Evolutionary conservation across 805 yeast species (phyloP).

Genomic region (Yarrowia divulgata): DNA sequence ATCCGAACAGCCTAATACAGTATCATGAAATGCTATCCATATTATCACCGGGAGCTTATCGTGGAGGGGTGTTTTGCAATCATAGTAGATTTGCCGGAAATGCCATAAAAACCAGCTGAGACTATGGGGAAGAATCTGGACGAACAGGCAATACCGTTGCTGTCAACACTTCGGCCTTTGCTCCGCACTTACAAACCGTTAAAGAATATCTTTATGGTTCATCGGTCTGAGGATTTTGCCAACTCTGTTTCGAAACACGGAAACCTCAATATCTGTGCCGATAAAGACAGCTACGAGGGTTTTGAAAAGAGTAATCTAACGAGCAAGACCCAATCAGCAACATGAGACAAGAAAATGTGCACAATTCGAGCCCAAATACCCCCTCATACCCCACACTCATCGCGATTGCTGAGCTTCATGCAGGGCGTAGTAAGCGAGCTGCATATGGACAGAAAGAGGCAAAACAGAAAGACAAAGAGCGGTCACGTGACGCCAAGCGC

Average conservation of each 20-base stretch:
- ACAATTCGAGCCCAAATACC: neutral
- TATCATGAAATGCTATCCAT: constrained; percentile 15
- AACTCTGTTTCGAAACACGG: neutral
- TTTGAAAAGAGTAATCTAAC: neutral
- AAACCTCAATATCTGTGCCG: neutral
- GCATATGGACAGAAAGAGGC: constrained; percentile 17
- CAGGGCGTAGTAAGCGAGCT: constrained; percentile 31
- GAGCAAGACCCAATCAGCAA: neutral
- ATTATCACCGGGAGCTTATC: neutral
- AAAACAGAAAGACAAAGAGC: constrained; percentile 1
- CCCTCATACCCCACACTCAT: neutral
- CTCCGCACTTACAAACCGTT: neutral
- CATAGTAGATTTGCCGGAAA: neutral
- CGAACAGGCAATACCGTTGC: too few species aligned
- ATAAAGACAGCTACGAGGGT: neutral
- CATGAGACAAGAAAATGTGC: neutral
- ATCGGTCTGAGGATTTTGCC: neutral
- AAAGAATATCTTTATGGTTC: constrained; percentile 12
- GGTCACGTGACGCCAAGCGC: constrained; percentile 12
- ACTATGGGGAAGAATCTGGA: too few species aligned
- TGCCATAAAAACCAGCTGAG: neutral
- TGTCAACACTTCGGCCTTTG: too few species aligned
- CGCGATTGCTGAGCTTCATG: constrained; percentile 7
- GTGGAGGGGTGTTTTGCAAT: neutral
- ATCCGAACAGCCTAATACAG: constrained; percentile 13